Conservation (phyloP, 176 grass and related monocot genomes). For the Musa troglodytarum region DNA sequence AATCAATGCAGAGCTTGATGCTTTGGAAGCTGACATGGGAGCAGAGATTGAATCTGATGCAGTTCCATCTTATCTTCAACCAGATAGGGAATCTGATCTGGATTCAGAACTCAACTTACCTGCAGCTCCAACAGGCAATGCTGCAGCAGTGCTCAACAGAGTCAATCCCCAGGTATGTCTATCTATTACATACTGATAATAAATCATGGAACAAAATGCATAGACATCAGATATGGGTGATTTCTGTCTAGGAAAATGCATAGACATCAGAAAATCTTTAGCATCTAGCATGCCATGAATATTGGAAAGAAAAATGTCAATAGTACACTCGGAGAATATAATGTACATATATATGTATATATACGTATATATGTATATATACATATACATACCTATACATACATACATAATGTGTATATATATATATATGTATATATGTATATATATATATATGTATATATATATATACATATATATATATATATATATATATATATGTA, state of each 20-base stretch:
- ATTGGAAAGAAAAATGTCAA: neutral
- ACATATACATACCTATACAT: too few relatives aligned
- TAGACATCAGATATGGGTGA: neutral
- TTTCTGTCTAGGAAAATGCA: neutral
- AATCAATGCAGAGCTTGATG: slow-evolving; percentile 66
- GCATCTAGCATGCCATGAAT: neutral
- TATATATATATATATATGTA: too few relatives aligned
- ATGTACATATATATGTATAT: too few relatives aligned
- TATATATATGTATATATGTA: too few relatives aligned
- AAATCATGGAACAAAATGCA: neutral
- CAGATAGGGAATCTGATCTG: slow-evolving; percentile 58
- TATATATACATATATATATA: too few relatives aligned
- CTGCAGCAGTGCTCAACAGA: slow-evolving; percentile 31
- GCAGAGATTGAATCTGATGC: slow-evolving; percentile 30
- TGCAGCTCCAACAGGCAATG: slow-evolving; percentile 47
- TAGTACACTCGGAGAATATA: neutral
- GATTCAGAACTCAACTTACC: slow-evolving; percentile 63
- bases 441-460: too few relatives aligned
- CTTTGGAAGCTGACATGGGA: slow-evolving; percentile 87
- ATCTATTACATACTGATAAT: neutral
- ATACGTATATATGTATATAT: too few relatives aligned
- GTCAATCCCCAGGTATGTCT: slow-evolving; percentile 28
- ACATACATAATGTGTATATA: too few relatives aligned
- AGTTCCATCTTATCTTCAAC: slow-evolving; percentile 86
- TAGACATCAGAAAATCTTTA: too few relatives aligned